These are phyloP conservation scores for Aureobasidium musti DNA, from an alignment of 2,329 filamentous ascomycete genomes.

Conservation along the genomic window DNA sequence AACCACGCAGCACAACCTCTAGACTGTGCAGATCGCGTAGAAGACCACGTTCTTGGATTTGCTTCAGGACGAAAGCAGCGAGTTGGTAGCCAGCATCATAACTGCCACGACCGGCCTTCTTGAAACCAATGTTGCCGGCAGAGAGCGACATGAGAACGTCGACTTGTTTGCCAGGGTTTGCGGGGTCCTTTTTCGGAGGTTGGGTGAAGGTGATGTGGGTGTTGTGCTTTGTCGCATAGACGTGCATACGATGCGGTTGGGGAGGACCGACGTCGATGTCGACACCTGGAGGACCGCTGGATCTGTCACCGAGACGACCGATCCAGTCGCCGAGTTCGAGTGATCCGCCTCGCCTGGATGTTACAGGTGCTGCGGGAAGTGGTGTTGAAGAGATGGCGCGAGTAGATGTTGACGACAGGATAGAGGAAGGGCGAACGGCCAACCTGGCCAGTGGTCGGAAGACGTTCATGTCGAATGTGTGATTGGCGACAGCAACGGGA, in stretches of 20 bases:
- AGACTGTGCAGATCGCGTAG: slow-evolving; percentile 72
- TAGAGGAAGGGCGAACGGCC: background rate
- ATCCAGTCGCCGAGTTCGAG: slow-evolving; percentile 11
- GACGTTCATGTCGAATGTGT: slow-evolving; percentile 20
- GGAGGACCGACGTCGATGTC: background rate
- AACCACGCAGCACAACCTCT: slow-evolving; percentile 81
- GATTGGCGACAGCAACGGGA: slow-evolving; percentile 1
- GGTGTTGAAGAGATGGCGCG: slow-evolving; percentile 21
- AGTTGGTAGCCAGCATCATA: slow-evolving; percentile 95
- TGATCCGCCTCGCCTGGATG: background rate
- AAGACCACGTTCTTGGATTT: slow-evolving; percentile 80
- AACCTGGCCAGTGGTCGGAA: slow-evolving; percentile 20
- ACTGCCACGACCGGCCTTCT: slow-evolving; percentile 72
- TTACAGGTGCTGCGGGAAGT: background rate
- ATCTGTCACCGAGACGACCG: background rate
- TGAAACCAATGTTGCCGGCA: slow-evolving; percentile 88
- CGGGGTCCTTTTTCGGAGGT: slow-evolving; percentile 51
- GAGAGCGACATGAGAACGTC: slow-evolving; percentile 78
- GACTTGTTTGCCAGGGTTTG: slow-evolving; percentile 54
- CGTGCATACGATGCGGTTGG: slow-evolving; percentile 76
- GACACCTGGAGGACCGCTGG: background rate
- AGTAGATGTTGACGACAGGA: background rate
- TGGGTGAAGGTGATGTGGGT: slow-evolving; percentile 88
- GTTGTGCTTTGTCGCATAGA: slow-evolving; percentile 90
- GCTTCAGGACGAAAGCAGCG: slow-evolving; percentile 76